These are phyloP conservation scores for Termitomyces sp. DNA, from an alignment of 768 basidiomycete genomes.

Conservation along the genomic window DNA sequence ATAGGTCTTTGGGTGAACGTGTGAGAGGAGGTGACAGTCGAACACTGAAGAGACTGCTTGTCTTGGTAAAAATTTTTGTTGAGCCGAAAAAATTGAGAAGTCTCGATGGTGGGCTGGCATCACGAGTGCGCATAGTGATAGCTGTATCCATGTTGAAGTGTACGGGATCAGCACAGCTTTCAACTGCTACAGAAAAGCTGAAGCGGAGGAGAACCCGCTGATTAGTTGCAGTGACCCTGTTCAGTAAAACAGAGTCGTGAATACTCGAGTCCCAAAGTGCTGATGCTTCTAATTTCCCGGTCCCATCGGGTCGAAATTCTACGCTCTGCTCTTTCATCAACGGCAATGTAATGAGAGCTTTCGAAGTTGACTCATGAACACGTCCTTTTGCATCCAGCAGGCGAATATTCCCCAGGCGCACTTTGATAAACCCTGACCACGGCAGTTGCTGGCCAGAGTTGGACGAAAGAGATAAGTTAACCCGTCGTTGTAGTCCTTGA, in stretches of 20 bases:
- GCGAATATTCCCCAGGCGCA: constrained; percentile 79
- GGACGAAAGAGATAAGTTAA: constrained; percentile 72
- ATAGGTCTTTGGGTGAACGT: constrained; percentile 82
- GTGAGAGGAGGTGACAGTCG: constrained; percentile 79
- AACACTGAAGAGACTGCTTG: constrained; percentile 80
- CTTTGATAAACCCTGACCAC: constrained; percentile 74
- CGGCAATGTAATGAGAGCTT: constrained; percentile 65
- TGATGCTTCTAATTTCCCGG: constrained; percentile 59
- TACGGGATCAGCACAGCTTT: constrained; percentile 80
- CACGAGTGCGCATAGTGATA: constrained; percentile 76
- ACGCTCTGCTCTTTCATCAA: constrained; percentile 66
- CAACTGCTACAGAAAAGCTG: constrained; percentile 74
- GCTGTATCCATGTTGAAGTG: constrained; percentile 86
- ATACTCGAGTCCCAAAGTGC: constrained; percentile 92
- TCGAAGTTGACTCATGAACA: constrained; percentile 71
- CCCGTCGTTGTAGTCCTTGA: constrained; percentile 87
- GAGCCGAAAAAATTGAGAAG: constrained; percentile 73
- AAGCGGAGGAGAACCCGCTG: constrained; percentile 80
- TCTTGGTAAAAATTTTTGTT: constrained; percentile 69
- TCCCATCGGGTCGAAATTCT: constrained; percentile 82
- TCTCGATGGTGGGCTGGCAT: constrained; percentile 77
- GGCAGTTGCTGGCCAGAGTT: constrained; percentile 88
- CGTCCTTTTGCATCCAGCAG: constrained; percentile 81
- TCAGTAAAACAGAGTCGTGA: constrained; percentile 81
- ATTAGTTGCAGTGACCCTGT: constrained; percentile 72